Evolutionary conservation across 2,329 filamentous ascomycete genomes (phyloP).

Genomic region (Cercospora canescens): DNA sequence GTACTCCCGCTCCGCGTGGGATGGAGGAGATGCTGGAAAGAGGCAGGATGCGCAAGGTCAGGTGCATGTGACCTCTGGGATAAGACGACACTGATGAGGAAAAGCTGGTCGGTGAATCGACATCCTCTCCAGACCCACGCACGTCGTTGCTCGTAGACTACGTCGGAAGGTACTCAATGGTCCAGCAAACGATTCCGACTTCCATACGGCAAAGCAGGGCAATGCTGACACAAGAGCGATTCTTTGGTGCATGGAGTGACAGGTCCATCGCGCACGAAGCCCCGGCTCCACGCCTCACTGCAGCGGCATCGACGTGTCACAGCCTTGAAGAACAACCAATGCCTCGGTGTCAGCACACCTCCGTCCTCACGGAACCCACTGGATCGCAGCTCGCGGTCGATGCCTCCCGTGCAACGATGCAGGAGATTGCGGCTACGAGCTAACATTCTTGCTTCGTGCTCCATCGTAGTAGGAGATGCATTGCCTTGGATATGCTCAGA

Average conservation of each 20-base stretch:
- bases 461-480: neutral
- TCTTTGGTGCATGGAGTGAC: neutral
- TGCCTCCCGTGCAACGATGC: neutral
- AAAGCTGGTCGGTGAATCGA: neutral
- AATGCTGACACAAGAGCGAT: neutral
- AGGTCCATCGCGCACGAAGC: neutral
- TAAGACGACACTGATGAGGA: neutral
- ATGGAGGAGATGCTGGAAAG: conserved; percentile 11
- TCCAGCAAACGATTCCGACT: too few relatives aligned
- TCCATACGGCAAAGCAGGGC: neutral
- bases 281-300: neutral
- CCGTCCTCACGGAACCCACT: neutral
- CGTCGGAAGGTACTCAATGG: neutral
- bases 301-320: neutral
- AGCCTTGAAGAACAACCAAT: neutral
- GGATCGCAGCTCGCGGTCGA: neutral
- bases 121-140: neutral
- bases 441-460: neutral
- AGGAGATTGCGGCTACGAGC: neutral
- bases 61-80: conserved; percentile 14
- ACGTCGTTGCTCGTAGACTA: neutral
- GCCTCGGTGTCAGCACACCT: neutral
- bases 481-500: neutral
- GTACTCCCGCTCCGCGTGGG: conserved; percentile 18
- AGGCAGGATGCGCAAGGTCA: conserved; percentile 5